Percentiles rank a stretch among this genome's conserved stretches.
These are phyloP conservation scores for Eustoma russellianum DNA, from an alignment of 257 asterid species.

Conservation along the genomic window DNA sequence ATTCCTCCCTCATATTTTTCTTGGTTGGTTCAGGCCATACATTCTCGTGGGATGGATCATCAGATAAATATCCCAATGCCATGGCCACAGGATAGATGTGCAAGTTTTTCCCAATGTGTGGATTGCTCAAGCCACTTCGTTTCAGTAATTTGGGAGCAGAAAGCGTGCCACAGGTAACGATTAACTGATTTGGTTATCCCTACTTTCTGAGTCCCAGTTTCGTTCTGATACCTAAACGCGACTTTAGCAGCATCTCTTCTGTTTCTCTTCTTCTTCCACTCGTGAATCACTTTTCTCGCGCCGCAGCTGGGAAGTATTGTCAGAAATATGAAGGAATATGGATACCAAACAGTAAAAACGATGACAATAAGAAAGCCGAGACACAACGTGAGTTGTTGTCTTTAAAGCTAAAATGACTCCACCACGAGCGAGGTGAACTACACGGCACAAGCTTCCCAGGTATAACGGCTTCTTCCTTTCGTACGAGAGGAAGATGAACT, in stretches of 20 bases:
- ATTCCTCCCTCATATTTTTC: conserved; percentile 64
- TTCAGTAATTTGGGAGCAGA: conserved; percentile 53
- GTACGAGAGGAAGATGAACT: too few relatives aligned
- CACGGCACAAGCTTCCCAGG: too few relatives aligned
- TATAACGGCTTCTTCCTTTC: too few relatives aligned
- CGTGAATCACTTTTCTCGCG: conserved; percentile 35
- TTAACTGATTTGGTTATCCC: conserved; percentile 49
- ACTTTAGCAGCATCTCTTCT: conserved; percentile 41
- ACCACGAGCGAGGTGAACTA: too few relatives aligned
- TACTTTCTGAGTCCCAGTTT: conserved; percentile 23
- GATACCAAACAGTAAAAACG: too few relatives aligned
- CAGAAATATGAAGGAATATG: too few relatives aligned
- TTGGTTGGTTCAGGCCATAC: conserved; percentile 52
- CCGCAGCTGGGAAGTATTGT: conserved; percentile 58
- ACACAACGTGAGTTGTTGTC: too few relatives aligned
- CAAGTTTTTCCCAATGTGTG: conserved; percentile 52
- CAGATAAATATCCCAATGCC: conserved; percentile 79
- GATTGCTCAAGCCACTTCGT: conserved; percentile 61
- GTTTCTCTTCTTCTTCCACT: conserved; percentile 5
- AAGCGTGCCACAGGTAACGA: conserved; percentile 74
- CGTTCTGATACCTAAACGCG: conserved; percentile 25
- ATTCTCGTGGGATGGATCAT: not conserved
- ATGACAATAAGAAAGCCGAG: too few relatives aligned
- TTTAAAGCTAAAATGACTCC: too few relatives aligned
- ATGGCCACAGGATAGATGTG: conserved; percentile 71